These are phyloP conservation scores for Trichosporon asahii DNA, from an alignment of 1,284 basidiomycete genomes.

Conservation along the genomic window DNA sequence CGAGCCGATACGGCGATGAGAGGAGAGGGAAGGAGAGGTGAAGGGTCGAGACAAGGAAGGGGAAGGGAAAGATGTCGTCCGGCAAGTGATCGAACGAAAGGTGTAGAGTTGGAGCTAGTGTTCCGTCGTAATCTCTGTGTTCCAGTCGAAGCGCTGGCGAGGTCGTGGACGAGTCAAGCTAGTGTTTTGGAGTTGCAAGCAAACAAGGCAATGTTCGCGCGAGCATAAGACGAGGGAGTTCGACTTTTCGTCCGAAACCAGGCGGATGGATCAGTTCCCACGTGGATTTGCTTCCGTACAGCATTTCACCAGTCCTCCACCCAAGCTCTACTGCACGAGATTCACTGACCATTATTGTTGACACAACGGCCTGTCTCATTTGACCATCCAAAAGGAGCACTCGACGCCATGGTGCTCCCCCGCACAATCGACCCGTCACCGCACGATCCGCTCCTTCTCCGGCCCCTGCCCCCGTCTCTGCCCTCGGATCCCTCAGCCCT, in stretches of 20 bases:
- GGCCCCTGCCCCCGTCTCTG: conserved; percentile 34
- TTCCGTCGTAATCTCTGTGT: no score
- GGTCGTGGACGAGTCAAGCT: background rate
- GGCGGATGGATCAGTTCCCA: background rate
- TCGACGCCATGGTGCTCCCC: conserved; percentile 35
- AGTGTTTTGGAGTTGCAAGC: background rate
- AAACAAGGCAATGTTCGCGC: background rate
- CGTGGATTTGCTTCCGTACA: background rate
- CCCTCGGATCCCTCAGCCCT: conserved; percentile 29
- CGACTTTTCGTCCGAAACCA: background rate
- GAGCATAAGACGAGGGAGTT: background rate
- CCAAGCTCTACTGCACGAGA: background rate
- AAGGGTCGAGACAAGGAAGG: background rate
- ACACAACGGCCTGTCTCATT: background rate
- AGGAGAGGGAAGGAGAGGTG: background rate
- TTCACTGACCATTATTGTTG: background rate
- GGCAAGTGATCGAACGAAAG: background rate
- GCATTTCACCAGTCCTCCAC: background rate
- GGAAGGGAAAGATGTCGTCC: background rate
- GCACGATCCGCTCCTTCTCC: conserved; percentile 41
- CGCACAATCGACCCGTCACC: conserved; percentile 32
- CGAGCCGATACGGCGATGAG: background rate
- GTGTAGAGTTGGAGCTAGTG: no score
- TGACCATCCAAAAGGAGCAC: background rate
- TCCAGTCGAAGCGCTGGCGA: background rate